Evolutionary conservation across 1,139 yeast genomes (phyloP), one percentile per base, ranked within the genome.

Genomic region (Suhomyces taliae): DNA sequence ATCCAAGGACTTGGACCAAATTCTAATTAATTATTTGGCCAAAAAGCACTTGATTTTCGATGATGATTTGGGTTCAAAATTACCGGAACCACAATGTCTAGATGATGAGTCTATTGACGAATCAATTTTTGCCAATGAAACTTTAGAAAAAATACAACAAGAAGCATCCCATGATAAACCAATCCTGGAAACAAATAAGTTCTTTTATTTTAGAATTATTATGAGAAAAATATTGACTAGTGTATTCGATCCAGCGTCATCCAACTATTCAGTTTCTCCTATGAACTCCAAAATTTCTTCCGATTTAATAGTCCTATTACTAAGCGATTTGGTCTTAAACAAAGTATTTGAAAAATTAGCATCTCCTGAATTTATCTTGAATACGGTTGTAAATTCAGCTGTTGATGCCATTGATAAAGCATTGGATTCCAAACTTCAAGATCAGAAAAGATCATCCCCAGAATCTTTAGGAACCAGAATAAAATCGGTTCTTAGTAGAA

Each of bases 271-370:
- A 32, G 45, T 41, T 46, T 51, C 51, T 12, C 57, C 66, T 1
- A 52, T 62, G 1, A 56, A 64, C 26, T 70, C 77, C 1, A 59
- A 60, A 27, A 71, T 74, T 5, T 58, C 67, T 2, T 53, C 58
- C 37, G 64, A 61, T 38, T 61, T 74, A 35, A 58, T 70, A 1
- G 56, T 60, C 2, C 44, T 65, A 4, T 50, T 72, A 12, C 47
- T 72, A 34, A 65, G 72, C 8, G 78, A 74, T 53, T 54, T 74
- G 49, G 70, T 74, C 8, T 44, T 74, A 9, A 59, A 49, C 9
- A 69, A 69, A 44, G 48, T 66, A 1, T 48, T 72, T 6, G 58
- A 53, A 1, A 67, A 64, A 50, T 50, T 73, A 12, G 53, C 74
- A 1, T 53, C 67, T 2, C 72, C 72, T 0, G 56, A 59, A 8